Conservation (phyloP, 805 yeast genomes). For the Grigorovia jiainica region DNA sequence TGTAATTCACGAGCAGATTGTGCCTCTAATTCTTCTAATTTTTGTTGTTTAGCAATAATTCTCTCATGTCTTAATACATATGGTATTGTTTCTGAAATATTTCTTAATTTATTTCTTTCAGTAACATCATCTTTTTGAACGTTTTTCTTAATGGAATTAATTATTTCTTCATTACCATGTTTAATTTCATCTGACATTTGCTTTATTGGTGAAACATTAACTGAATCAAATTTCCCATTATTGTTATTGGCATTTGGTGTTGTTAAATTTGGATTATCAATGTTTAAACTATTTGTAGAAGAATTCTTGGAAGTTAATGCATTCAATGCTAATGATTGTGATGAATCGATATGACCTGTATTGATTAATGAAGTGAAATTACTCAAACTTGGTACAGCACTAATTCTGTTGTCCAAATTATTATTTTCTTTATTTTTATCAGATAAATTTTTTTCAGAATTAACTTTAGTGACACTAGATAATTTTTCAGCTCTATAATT, state of each 20-base stretch:
- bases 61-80: constrained; percentile 72
- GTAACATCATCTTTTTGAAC: constrained; percentile 25
- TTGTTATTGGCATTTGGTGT: constrained; percentile 13
- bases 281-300: background rate
- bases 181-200: constrained; percentile 30
- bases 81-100: constrained; percentile 78
- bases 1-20: constrained; percentile 68
- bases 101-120: constrained; percentile 57
- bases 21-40: constrained; percentile 69
- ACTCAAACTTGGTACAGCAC: constrained; percentile 29
- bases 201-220: constrained; percentile 30
- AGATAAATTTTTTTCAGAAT: background rate
- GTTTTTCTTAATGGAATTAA: constrained; percentile 30
- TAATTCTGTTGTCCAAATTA: constrained; percentile 14
- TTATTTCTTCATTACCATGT: constrained; percentile 32
- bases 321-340: constrained; percentile 20
- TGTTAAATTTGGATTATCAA: constrained; percentile 8
- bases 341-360: constrained; percentile 28
- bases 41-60: constrained; percentile 63
- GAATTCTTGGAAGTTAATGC: constrained; percentile 12
- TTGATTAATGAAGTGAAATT: constrained; percentile 29
- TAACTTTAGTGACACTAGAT: constrained; percentile 40
- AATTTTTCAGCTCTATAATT: constrained; percentile 71
- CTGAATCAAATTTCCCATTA: constrained; percentile 4
- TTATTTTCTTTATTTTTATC: background rate